Conservation (phyloP, 768 basidiomycete genomes). For the Kwoniella dejecticola region DNA sequence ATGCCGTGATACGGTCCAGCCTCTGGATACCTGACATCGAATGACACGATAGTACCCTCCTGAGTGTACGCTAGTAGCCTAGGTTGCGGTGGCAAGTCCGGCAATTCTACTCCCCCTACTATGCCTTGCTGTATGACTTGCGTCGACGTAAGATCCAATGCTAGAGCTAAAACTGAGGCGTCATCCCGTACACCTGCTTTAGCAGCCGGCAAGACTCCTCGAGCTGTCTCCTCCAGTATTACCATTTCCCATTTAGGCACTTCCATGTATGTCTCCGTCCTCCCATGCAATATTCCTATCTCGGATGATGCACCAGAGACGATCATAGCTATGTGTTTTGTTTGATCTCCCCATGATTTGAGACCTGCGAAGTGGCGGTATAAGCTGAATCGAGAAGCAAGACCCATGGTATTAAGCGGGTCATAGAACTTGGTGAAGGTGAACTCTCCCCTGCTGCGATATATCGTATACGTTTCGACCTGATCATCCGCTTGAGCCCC, state of each 20-base stretch:
- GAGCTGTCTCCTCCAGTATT: constrained; percentile 53
- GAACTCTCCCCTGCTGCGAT: constrained; percentile 42
- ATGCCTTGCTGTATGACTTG: constrained; percentile 48
- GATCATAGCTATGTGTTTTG: constrained; percentile 55
- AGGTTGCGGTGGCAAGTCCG: constrained; percentile 51
- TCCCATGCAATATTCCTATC: constrained; percentile 51
- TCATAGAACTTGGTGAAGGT: constrained; percentile 53
- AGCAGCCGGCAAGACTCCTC: constrained; percentile 51
- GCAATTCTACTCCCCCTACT: constrained; percentile 51
- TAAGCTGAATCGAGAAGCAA: constrained; percentile 45
- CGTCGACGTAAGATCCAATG: constrained; percentile 53
- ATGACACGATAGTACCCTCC: constrained; percentile 55
- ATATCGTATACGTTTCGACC: constrained; percentile 53
- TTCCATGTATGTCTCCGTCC: constrained; percentile 21
- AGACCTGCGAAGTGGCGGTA: constrained; percentile 46
- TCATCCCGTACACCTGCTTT: constrained; percentile 50
- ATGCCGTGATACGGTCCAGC: constrained; percentile 48
- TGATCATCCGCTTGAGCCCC: constrained; percentile 46
- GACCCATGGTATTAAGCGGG: constrained; percentile 53
- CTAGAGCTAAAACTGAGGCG: constrained; percentile 54
- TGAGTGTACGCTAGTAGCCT: constrained; percentile 53
- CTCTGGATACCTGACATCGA: constrained; percentile 49
- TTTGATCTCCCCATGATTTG: constrained; percentile 51
- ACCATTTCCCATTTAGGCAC: constrained; percentile 48
- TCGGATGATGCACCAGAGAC: constrained; percentile 52